Percentiles rank a stretch among this genome's conserved stretches.
These are phyloP conservation scores for Entomortierella parvispora DNA, from an alignment of 192 early-diverging fungal species.

Conservation along the genomic window DNA sequence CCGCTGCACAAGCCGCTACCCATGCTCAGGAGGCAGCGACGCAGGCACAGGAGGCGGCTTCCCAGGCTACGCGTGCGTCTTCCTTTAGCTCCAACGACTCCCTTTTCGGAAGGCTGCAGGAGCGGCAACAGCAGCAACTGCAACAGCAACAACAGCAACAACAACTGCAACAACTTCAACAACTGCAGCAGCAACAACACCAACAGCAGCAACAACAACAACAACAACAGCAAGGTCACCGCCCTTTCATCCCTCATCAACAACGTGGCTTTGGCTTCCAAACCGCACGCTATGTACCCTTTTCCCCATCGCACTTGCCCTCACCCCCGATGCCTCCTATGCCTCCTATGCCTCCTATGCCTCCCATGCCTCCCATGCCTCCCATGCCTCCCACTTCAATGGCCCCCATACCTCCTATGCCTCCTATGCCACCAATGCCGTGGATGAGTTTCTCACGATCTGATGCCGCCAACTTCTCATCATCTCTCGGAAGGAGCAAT, in stretches of 20 bases:
- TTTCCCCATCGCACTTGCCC: neutral
- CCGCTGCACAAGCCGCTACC: constrained; percentile 15
- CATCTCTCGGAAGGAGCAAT: constrained; percentile 17
- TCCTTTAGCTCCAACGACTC: neutral
- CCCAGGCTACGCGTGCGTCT: constrained; percentile 15
- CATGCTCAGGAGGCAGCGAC: constrained; percentile 21
- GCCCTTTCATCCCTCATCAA: constrained; percentile 10
- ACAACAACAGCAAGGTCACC: neutral
- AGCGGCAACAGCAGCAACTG: neutral
- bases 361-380: constrained; percentile 28
- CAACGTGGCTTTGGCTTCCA: neutral
- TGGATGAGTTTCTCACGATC: neutral
- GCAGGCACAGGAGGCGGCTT: neutral
- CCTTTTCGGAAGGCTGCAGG: too few species aligned
- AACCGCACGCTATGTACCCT: neutral
- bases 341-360: neutral
- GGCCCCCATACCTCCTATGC: constrained; percentile 24
- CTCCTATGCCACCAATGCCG: constrained; percentile 18
- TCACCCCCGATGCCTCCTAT: neutral
- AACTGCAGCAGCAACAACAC: neutral
- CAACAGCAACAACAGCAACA: neutral
- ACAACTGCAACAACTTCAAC: neutral
- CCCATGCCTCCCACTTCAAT: constrained; percentile 29
- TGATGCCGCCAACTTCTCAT: neutral
- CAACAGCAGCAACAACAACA: neutral